Percentiles rank a stretch among this genome's conserved stretches.
Evolutionary conservation across 2,329 filamentous ascomycete genomes (phyloP).

Genomic region (Trichoderma sp.): DNA sequence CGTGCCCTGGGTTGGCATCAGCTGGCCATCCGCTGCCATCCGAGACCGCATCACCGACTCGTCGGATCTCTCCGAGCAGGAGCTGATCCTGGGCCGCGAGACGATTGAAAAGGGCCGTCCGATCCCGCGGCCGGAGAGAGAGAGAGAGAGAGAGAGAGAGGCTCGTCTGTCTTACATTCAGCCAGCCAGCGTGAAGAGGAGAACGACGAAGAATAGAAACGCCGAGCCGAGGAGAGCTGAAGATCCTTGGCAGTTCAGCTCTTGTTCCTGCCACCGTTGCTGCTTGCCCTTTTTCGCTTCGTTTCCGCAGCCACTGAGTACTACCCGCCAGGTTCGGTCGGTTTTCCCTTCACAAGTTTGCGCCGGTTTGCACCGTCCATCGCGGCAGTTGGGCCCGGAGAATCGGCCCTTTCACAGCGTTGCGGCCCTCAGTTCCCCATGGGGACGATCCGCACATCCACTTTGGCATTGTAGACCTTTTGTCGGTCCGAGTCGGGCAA

Average conservation of each 20-base stretch:
- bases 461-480: constrained; percentile 16
- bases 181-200: not conserved
- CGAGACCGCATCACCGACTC: constrained; percentile 7
- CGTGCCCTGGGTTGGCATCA: constrained; percentile 7
- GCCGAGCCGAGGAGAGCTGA: not conserved
- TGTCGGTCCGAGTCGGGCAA: constrained; percentile 14
- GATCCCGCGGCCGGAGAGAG: not conserved
- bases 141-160: not conserved
- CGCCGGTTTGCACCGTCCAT: not conserved
- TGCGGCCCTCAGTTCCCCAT: constrained; percentile 16
- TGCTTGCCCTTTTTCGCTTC: not conserved
- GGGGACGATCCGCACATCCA: constrained; percentile 14
- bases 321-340: not conserved
- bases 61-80: constrained; percentile 16
- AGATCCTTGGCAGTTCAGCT: not conserved
- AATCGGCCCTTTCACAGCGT: constrained; percentile 20
- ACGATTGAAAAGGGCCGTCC: not conserved
- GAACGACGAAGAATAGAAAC: not conserved
- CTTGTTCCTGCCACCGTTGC: not conserved
- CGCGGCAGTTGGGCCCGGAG: constrained; percentile 18
- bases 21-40: constrained; percentile 8
- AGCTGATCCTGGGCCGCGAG: constrained; percentile 5
- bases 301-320: not conserved
- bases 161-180: not conserved
- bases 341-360: not conserved